Evolutionary conservation across 495 filamentous ascomycete species (phyloP), one percentile per base, ranked within the genome.

Genomic region (Xylaria longipes): DNA sequence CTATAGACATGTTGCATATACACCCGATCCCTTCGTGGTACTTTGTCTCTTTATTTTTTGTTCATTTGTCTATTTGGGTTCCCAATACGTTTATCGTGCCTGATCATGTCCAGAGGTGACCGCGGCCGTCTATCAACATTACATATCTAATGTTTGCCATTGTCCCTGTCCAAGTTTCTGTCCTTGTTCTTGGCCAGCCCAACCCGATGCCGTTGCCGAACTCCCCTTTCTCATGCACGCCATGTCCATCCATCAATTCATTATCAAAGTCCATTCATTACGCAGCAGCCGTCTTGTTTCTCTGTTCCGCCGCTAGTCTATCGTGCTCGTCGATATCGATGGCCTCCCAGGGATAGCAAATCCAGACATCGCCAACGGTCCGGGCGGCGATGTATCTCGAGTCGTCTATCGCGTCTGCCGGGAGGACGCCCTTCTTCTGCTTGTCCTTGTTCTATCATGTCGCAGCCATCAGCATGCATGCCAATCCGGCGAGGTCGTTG

Each of bases 341-440:
- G 52, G 97, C 96, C 83, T 99, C 96, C 96, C 96, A 99, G n/a
- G 96, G 96, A 82, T 99, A 99, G 85, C 93, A 96, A 78, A 98
- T 98, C 96, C 96, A 99, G 68, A 94, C 91, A 84, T 99, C 95
- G 29, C 87, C 88, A 27, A 95, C 93, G 39, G 96, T 98, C 75
- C 91, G 85, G 17, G 96, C 93, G 29, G 96, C 96, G 69, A 94
- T 80, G 82, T 99, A 99, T 74, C 91, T 86, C 33, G 88, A 87
- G 69, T 92, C 83, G 27, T 87, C 84, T 77, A 94, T 87, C 90
- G 97, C 93, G 15, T 92, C 89, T n/a, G 88, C 75, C 17, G 97
- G 94, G 61, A 99, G 85, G 46, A 83, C 77, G 66, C 96, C 96
- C 86, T 97, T 97, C 90, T 99, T 99, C 57, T 80, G 72, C 87